These are phyloP conservation scores for Phaeolepiota aurea DNA, from an alignment of 768 basidiomycete genomes.

Conservation along the genomic window DNA sequence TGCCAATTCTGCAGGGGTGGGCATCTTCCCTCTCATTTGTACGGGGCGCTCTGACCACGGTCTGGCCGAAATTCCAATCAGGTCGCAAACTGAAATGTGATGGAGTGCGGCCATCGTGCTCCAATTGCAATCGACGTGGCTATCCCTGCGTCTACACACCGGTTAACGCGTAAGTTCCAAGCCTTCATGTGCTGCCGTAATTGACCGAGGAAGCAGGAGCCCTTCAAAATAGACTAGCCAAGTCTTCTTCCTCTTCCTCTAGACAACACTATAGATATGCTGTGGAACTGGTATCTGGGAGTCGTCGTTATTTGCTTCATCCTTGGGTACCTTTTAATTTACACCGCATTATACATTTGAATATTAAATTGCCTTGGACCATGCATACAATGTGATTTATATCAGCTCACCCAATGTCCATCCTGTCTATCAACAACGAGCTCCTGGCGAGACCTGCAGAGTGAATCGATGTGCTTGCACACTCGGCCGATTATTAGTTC, in stretches of 20 bases:
- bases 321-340: neutral
- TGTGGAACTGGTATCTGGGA: neutral
- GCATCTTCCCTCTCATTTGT: too few relatives aligned
- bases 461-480: too few relatives aligned
- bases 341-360: neutral
- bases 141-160: constrained; percentile 54
- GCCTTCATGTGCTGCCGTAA: neutral
- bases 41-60: neutral
- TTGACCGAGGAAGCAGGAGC: neutral
- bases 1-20: constrained; percentile 68
- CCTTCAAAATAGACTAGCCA: neutral
- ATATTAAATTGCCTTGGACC: neutral
- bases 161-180: constrained; percentile 53
- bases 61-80: constrained; percentile 15
- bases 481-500: too few relatives aligned
- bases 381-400: too few relatives aligned
- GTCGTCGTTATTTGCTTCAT: too few relatives aligned
- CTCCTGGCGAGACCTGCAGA: too few relatives aligned
- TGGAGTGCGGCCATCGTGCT: constrained; percentile 52
- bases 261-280: neutral
- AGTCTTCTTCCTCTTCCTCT: neutral
- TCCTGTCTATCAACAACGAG: too few relatives aligned
- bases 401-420: too few relatives aligned
- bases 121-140: constrained; percentile 54
- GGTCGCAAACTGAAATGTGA: constrained; percentile 72